phyloP scores from a whole-genome alignment of 2,329 filamentous ascomycete genomes.

The Parascedosporium putredinis region DNA sequence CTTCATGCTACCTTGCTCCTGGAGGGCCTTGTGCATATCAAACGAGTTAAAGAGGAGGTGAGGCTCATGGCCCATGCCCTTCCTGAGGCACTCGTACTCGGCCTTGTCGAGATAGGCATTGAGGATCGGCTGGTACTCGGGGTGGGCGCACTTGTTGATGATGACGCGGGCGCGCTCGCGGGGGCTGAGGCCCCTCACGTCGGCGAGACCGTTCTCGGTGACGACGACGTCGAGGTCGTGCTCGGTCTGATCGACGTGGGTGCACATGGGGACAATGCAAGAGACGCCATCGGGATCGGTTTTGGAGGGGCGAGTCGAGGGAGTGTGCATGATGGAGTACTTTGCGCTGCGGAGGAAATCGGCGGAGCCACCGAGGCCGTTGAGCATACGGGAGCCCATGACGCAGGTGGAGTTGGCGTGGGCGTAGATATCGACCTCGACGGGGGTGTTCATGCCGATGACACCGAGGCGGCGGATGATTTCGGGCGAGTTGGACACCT shows the following conservation, averaged over 20 bases:
- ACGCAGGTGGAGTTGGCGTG: slow-evolving; percentile 88
- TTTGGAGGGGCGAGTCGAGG: slow-evolving; percentile 69
- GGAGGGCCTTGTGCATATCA: slow-evolving; percentile 77
- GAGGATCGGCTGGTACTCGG: slow-evolving; percentile 73
- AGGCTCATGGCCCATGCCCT: slow-evolving; percentile 84
- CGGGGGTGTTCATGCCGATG: slow-evolving; percentile 91
- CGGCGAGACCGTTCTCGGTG: slow-evolving; percentile 64
- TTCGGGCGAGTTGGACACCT: slow-evolving; percentile 81
- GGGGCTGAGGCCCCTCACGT: slow-evolving; percentile 72
- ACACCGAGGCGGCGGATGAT: slow-evolving; percentile 80
- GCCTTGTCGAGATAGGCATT: slow-evolving; percentile 76
- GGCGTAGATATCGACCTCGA: slow-evolving; percentile 90
- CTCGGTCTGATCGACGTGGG: slow-evolving; percentile 86
- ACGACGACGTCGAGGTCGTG: slow-evolving; percentile 87
- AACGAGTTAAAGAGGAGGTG: slow-evolving; percentile 79
- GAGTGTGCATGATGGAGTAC: slow-evolving; percentile 91
- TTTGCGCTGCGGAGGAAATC: slow-evolving; percentile 72
- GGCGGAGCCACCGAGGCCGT: slow-evolving; percentile 71
- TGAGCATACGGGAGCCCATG: slow-evolving; percentile 80
- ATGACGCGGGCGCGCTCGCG: slow-evolving; percentile 74
- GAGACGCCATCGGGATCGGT: slow-evolving; percentile 70
- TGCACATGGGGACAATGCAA: slow-evolving; percentile 91
- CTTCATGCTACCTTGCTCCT: slow-evolving; percentile 74
- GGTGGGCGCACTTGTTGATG: slow-evolving; percentile 78
- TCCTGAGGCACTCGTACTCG: slow-evolving; percentile 74